These are phyloP conservation scores for Cladophialophora yegresii DNA, from an alignment of 2,329 filamentous ascomycete genomes.

Conservation along the genomic window DNA sequence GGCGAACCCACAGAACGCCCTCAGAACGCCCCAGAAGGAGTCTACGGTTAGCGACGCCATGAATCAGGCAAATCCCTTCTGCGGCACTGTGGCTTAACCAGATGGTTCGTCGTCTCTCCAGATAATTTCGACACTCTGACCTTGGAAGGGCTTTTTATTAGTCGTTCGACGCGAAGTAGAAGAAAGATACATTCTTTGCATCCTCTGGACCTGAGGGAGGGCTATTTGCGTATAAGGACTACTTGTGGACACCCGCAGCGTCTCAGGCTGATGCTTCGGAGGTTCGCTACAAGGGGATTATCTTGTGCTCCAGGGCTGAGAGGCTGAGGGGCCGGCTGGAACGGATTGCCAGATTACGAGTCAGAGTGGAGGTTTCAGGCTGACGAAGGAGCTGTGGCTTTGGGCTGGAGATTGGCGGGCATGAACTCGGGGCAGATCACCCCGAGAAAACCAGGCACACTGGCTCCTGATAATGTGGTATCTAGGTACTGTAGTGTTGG, in stretches of 20 bases:
- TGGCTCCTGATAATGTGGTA: no score
- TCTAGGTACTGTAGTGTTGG: neutral
- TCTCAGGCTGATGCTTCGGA: neutral
- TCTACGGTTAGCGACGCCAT: neutral
- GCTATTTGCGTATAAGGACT: neutral
- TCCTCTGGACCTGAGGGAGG: neutral
- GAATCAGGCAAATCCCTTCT: slow-evolving; percentile 1
- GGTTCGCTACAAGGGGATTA: slow-evolving; percentile 3
- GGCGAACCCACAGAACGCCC: slow-evolving; percentile 8
- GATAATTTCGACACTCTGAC: neutral
- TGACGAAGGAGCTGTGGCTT: slow-evolving; percentile 10
- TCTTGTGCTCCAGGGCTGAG: neutral
- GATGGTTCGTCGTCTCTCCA: neutral
- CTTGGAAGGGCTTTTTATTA: neutral
- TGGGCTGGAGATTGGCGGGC: neutral
- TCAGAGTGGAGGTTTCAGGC: slow-evolving; percentile 3
- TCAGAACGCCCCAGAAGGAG: slow-evolving; percentile 19
- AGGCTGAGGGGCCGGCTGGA: neutral
- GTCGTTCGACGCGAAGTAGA: neutral
- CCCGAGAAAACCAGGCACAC: neutral
- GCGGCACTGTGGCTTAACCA: slow-evolving; percentile 1
- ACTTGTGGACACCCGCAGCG: neutral
- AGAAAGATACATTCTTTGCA: neutral
- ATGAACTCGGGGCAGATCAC: slow-evolving; percentile 13
- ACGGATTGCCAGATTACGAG: neutral